Conservation (phyloP, 2,329 filamentous ascomycete species). For the Exophiala xenobiotica region DNA sequence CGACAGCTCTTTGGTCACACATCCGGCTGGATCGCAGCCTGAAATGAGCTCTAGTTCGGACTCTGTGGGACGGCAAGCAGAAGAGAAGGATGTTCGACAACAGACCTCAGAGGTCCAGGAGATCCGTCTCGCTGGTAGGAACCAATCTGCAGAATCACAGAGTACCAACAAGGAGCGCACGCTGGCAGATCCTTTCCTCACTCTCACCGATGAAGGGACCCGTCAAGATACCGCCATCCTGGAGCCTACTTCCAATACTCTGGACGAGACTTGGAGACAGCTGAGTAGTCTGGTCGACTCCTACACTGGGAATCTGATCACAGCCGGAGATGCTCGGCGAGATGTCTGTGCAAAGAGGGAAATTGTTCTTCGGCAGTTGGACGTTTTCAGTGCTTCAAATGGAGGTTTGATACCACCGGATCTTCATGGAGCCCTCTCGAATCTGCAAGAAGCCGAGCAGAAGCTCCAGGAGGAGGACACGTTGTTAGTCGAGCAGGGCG, state of each 20-base stretch:
- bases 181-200: not conserved
- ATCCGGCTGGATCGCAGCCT: not conserved
- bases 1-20: not conserved
- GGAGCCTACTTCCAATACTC: not conserved
- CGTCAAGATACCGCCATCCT: not conserved
- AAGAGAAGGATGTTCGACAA: not conserved
- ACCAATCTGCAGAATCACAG: not conserved
- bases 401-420: not conserved
- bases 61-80: not conserved
- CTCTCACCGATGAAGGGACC: not conserved
- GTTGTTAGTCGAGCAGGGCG: constrained; percentile 2
- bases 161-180: not conserved
- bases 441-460: not conserved
- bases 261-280: not conserved
- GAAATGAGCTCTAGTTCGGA: not conserved
- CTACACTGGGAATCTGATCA: constrained; percentile 2
- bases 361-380: not conserved
- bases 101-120: not conserved
- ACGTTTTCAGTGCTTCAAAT: not conserved
- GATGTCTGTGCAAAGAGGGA: not conserved
- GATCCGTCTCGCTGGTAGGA: not conserved
- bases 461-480: constrained; percentile 3
- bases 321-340: constrained; percentile 1
- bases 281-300: not conserved
- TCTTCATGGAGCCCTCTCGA: not conserved